Percentiles rank a stretch among this genome's conserved stretches.
phyloP scores from a whole-genome alignment of 2,329 filamentous ascomycete species.

The Ophiostoma australiae region DNA sequence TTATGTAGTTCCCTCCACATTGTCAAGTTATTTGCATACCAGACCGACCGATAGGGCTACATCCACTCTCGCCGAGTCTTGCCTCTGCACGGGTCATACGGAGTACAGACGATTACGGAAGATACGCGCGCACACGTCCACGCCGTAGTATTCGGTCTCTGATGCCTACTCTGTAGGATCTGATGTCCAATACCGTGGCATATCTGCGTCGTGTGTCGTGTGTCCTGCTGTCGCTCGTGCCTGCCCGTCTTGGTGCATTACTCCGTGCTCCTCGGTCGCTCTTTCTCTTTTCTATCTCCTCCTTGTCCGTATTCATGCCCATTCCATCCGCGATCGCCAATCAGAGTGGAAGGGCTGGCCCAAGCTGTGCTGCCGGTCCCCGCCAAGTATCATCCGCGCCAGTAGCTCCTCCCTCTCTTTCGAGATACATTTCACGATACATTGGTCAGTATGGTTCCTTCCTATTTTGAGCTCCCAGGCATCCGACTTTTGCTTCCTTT shows the following conservation, averaged over 20 bases:
- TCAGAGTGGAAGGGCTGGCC: not conserved
- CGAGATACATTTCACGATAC: not conserved
- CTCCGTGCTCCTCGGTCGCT: conserved; percentile 2
- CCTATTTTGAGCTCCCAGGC: not conserved
- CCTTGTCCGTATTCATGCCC: conserved; percentile 4
- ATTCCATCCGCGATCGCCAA: not conserved
- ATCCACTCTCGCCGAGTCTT: not conserved
- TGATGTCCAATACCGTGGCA: not conserved
- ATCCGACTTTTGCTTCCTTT: not conserved
- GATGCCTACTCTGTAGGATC: not conserved
- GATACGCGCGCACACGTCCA: not conserved
- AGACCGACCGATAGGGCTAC: not conserved
- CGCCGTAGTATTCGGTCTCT: not conserved
- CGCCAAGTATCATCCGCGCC: not conserved
- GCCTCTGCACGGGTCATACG: not conserved
- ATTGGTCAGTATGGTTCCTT: not conserved
- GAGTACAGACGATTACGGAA: not conserved
- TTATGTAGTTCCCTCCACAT: not conserved
- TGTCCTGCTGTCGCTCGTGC: not conserved
- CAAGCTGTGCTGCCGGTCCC: not conserved
- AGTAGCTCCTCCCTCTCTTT: not conserved
- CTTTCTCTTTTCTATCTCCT: conserved; percentile 13
- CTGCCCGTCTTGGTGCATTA: not conserved
- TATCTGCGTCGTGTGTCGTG: not conserved
- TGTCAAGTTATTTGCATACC: not conserved